Conservation (phyloP, 352 stramenopile species). For the Pythium utonaiense region DNA sequence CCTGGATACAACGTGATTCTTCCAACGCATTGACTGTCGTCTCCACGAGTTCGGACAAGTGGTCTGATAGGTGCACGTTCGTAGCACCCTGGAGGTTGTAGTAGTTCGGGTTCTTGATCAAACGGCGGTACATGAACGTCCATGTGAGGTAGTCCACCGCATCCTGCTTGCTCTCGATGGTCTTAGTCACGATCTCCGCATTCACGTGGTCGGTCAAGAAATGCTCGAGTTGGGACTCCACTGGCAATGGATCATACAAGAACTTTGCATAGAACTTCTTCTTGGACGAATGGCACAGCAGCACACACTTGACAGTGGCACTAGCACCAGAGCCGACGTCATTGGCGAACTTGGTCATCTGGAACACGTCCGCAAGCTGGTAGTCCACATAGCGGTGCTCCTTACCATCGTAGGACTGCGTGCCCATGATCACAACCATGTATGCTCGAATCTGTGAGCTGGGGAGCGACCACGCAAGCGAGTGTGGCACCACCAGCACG, state of each 20-base stretch:
- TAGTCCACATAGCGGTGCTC: slow-evolving; percentile 97
- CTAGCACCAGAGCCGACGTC: slow-evolving; percentile 25
- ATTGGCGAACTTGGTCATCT: slow-evolving; percentile 95
- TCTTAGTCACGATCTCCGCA: slow-evolving; percentile 98
- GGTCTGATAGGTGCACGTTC: slow-evolving; percentile 94
- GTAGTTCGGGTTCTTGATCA: slow-evolving; percentile 99
- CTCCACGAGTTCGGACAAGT: slow-evolving; percentile 99
- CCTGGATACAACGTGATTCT: slow-evolving; percentile 94
- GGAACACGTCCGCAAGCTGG: slow-evolving; percentile 94
- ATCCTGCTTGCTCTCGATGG: slow-evolving; percentile 98
- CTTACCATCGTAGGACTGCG: slow-evolving; percentile 96
- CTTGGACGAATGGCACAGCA: slow-evolving; percentile 97
- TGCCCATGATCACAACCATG: slow-evolving; percentile 97
- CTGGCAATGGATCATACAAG: slow-evolving; percentile 98
- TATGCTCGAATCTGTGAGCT: slow-evolving; percentile 76
- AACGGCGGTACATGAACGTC: slow-evolving; percentile 98
- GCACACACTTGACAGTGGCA: slow-evolving; percentile 90
- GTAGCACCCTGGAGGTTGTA: slow-evolving; percentile 96
- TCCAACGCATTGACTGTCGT: slow-evolving; percentile 95
- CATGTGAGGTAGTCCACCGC: slow-evolving; percentile 99
- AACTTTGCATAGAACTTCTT: slow-evolving; percentile 99
- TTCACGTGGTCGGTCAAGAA: slow-evolving; percentile 99
- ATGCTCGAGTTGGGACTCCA: slow-evolving; percentile 98
- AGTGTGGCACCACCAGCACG: slow-evolving; percentile 93
- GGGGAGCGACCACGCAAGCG: slow-evolving; percentile 91